Base-by-base conservation (phyloP, 768 basidiomycete genomes). In the Mycena amicta region DNA sequence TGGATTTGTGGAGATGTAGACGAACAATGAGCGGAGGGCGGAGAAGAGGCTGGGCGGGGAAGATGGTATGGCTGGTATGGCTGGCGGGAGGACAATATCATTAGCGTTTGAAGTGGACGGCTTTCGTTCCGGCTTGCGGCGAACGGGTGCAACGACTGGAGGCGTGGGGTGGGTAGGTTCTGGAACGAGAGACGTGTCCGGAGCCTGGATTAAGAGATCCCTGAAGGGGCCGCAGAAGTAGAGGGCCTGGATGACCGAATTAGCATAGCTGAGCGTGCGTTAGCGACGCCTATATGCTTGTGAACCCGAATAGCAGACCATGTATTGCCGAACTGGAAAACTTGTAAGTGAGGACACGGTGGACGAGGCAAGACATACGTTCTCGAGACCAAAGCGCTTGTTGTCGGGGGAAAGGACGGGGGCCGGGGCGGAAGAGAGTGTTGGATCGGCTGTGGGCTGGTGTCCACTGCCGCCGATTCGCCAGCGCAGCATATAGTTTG, bases 221-320 rank as follows among this genome's bases (percentile, higher is more conserved):
- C 95, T 84, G 71, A 99, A 98, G 1, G 96, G 95, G 23, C 84
- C 76, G 71, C 95, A 98, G 72, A 95, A 96, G 77, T 98, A 99
- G 55, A 98, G 84, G 0, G 97, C 89, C 72, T 99, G 96, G 16
- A 99, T 82, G 23, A 99, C 94, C n/a, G 96, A 97, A 75, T 98
- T 99, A 77, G 91, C 95, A 74, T 99, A 99, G 76, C 95, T 95
- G 71, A 57, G 53, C 28, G 47, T 54, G 50, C 27, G 66, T 71
- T 52, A 70, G 67, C 59, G 43, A 60, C 54, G 25, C 45, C 28
- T 55, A 60, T 31, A 50, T 55, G 60, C 20, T 16, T 47, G 50
- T 52, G 22, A 26, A 39, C 51, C 52, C 55, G 39, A 33, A 46
- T 39, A 20, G n/a, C 81, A 66, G 63, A 94, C 94, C 95, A 98